Conservation (phyloP, 2,329 filamentous ascomycete genomes). For the Xylaria sp. region DNA sequence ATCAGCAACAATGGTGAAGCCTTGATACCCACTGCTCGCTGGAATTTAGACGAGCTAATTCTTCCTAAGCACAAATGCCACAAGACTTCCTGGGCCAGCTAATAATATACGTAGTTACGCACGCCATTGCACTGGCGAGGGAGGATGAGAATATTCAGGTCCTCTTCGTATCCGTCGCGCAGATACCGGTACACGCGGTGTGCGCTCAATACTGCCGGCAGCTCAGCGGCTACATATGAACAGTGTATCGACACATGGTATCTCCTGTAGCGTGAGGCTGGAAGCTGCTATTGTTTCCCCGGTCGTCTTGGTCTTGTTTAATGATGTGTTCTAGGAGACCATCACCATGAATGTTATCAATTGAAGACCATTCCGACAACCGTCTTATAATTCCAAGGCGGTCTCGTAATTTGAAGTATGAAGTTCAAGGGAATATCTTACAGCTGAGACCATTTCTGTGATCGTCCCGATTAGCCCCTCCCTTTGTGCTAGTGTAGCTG, state of each 20-base stretch:
- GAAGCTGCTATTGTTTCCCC: too few relatives aligned
- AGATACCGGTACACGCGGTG: slow-evolving; percentile 33
- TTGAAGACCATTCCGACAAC: too few relatives aligned
- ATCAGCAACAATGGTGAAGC: not conserved
- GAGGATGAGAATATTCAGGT: slow-evolving; percentile 37
- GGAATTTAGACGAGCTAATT: not conserved
- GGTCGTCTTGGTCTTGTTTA: too few relatives aligned
- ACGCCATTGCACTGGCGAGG: slow-evolving; percentile 39
- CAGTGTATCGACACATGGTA: slow-evolving; percentile 39
- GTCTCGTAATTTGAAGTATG: too few relatives aligned
- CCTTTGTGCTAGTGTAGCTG: too few relatives aligned
- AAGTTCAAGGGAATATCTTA: too few relatives aligned
- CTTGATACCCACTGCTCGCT: not conserved
- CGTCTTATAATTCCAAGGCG: too few relatives aligned
- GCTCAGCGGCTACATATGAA: slow-evolving; percentile 40
- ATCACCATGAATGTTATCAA: too few relatives aligned
- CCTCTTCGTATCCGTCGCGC: slow-evolving; percentile 33
- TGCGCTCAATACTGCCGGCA: slow-evolving; percentile 23
- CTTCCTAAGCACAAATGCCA: too few relatives aligned
- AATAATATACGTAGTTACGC: slow-evolving; percentile 31
- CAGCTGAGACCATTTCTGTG: too few relatives aligned
- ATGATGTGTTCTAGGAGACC: too few relatives aligned
- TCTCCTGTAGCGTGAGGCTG: not conserved
- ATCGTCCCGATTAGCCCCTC: too few relatives aligned
- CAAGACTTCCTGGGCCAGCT: not conserved